Percentiles rank a stretch among this genome's conserved stretches.
Evolutionary conservation across 2,329 filamentous ascomycete species (phyloP).

Genomic region (Colletotrichum chrysophilum): DNA sequence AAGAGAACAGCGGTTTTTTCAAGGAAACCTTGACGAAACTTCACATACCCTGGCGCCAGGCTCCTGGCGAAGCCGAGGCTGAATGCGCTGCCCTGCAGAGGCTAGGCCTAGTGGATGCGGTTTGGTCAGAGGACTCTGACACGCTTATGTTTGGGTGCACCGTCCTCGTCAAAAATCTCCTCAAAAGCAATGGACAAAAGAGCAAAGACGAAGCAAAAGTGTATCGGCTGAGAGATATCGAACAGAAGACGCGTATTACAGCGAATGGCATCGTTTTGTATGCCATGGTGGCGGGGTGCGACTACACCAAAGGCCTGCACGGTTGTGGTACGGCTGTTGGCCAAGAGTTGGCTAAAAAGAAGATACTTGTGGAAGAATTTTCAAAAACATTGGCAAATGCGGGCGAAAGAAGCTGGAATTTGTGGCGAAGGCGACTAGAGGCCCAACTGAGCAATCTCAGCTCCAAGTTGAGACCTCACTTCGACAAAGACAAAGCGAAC

Average conservation of each 20-base stretch:
- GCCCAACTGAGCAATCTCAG: background rate
- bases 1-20: constrained; percentile 26
- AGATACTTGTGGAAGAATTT: background rate
- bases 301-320: constrained; percentile 25
- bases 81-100: constrained; percentile 51
- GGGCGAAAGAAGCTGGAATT: background rate
- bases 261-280: constrained; percentile 26
- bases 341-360: background rate
- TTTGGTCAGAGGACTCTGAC: constrained; percentile 53
- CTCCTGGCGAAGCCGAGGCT: constrained; percentile 51
- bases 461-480: background rate
- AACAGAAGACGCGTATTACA: background rate
- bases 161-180: constrained; percentile 28
- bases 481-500: background rate
- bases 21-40: constrained; percentile 39
- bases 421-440: background rate
- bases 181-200: background rate
- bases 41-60: constrained; percentile 45
- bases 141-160: constrained; percentile 51
- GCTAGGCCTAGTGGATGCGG: constrained; percentile 49
- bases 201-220: constrained; percentile 15
- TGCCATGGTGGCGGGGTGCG: constrained; percentile 29
- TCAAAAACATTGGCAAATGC: too few relatives aligned
- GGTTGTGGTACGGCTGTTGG: background rate
- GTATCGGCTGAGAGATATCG: constrained; percentile 12